Evolutionary conservation across 1,284 basidiomycete genomes (phyloP).

Genomic region (Fistulina hepatica): DNA sequence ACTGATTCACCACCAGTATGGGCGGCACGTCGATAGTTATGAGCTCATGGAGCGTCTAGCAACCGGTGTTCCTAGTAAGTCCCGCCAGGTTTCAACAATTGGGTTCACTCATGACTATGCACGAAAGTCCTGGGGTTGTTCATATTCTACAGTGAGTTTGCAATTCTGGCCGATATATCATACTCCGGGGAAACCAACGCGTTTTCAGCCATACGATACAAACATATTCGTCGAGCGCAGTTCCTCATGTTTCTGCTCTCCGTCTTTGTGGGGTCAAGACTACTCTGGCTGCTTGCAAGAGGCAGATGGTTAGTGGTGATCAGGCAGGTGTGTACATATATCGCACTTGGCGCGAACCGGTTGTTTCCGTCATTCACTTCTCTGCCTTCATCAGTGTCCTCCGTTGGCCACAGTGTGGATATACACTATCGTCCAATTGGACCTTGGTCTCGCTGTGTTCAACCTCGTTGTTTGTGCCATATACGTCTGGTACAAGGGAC

Average conservation of each 20-base stretch:
- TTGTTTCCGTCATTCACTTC: neutral
- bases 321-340: constrained; percentile 42
- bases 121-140: constrained; percentile 54
- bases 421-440: constrained; percentile 56
- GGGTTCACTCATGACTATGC: constrained; percentile 9
- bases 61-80: constrained; percentile 58
- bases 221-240: constrained; percentile 41
- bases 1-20: constrained; percentile 67
- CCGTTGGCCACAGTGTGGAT: constrained; percentile 69
- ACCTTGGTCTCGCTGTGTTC: constrained; percentile 47
- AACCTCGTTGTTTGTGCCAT: constrained; percentile 40
- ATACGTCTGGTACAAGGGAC: constrained; percentile 51
- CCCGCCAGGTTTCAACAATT: constrained; percentile 4
- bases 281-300: constrained; percentile 61
- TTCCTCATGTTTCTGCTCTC: constrained; percentile 46
- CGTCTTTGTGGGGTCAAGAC: constrained; percentile 43
- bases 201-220: constrained; percentile 50
- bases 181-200: constrained; percentile 7
- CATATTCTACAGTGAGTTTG: constrained; percentile 65
- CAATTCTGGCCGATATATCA: neutral
- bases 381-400: constrained; percentile 40
- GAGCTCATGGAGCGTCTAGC: constrained; percentile 44
- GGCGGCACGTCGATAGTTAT: constrained; percentile 37
- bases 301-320: constrained; percentile 59
- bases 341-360: constrained; percentile 1